These are phyloP conservation scores for Rugosomyces carneus DNA, from an alignment of 1,284 basidiomycete genomes.

Conservation along the genomic window DNA sequence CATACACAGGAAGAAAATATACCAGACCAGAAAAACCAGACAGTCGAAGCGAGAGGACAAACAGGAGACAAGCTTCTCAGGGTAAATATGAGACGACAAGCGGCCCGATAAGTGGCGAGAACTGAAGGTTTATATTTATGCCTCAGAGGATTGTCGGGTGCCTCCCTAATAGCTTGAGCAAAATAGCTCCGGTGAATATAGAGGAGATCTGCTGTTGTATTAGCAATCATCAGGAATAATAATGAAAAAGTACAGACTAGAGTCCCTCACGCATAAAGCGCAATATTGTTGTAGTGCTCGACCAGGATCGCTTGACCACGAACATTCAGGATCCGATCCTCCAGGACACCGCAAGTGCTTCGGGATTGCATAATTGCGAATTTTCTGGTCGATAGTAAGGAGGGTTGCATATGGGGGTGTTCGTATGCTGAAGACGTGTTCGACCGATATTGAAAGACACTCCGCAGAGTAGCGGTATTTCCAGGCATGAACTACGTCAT, in stretches of 20 bases:
- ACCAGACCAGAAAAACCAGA: constrained; percentile 50
- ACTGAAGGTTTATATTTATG: constrained; percentile 45
- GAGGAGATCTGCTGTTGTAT: constrained; percentile 34
- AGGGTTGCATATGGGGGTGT: constrained; percentile 33
- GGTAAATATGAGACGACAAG: constrained; percentile 35
- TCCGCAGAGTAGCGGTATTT: constrained; percentile 40
- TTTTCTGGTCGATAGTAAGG: constrained; percentile 40
- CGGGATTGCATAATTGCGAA: constrained; percentile 40
- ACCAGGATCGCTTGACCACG: constrained; percentile 35
- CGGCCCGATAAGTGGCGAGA: constrained; percentile 38
- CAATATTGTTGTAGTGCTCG: constrained; percentile 42
- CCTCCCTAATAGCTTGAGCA: constrained; percentile 38
- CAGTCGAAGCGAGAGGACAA: constrained; percentile 29
- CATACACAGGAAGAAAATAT: constrained; percentile 44
- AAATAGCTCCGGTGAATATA: constrained; percentile 50
- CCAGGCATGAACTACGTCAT: constrained; percentile 38
- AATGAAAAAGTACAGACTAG: constrained; percentile 30
- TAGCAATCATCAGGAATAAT: neutral
- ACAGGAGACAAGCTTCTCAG: constrained; percentile 32
- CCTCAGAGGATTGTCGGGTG: constrained; percentile 33
- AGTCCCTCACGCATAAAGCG: constrained; percentile 34
- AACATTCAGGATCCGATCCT: constrained; percentile 22
- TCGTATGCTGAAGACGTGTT: constrained; percentile 36
- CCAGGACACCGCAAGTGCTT: constrained; percentile 34
- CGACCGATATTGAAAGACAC: constrained; percentile 37